Evolutionary conservation across 1,284 basidiomycete genomes (phyloP).

Genomic region (Calocybe gambosa): DNA sequence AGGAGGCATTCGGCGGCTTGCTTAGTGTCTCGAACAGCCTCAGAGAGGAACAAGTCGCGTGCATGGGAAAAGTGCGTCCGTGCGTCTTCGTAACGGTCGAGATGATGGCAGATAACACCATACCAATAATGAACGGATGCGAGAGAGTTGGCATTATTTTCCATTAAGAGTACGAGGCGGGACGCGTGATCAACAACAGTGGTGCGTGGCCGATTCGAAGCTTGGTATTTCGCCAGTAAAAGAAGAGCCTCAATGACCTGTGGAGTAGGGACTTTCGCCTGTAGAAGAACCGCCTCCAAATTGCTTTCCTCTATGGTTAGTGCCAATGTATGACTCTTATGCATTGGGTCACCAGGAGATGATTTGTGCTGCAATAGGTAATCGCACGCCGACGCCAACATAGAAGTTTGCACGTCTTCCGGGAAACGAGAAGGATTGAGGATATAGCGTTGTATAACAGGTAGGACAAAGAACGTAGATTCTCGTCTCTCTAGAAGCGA

Average conservation of each 20-base stretch:
- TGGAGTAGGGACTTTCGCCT: background rate
- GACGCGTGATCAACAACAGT: constrained; percentile 3
- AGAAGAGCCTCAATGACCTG: background rate
- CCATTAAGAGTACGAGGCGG: background rate
- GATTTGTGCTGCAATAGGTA: constrained; percentile 3
- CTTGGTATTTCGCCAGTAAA: constrained; percentile 1
- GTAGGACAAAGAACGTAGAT: constrained; percentile 1
- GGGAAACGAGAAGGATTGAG: constrained; percentile 1
- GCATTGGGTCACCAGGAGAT: background rate
- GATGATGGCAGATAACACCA: background rate
- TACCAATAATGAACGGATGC: background rate
- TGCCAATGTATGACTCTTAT: background rate
- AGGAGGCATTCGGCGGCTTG: constrained; percentile 5
- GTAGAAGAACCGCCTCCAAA: constrained; percentile 6
- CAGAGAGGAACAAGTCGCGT: background rate
- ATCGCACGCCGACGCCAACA: constrained; percentile 1
- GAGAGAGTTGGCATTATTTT: background rate
- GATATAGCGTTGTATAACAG: constrained; percentile 4
- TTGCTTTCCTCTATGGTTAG: constrained; percentile 7
- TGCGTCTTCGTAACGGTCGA: background rate
- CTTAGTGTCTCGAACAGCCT: background rate
- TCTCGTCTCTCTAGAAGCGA: constrained; percentile 3
- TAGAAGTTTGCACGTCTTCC: background rate
- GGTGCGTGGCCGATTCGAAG: background rate
- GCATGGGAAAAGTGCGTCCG: background rate